phyloP scores from a whole-genome alignment of 1,139 yeast species.

The Taphrina pruni region DNA sequence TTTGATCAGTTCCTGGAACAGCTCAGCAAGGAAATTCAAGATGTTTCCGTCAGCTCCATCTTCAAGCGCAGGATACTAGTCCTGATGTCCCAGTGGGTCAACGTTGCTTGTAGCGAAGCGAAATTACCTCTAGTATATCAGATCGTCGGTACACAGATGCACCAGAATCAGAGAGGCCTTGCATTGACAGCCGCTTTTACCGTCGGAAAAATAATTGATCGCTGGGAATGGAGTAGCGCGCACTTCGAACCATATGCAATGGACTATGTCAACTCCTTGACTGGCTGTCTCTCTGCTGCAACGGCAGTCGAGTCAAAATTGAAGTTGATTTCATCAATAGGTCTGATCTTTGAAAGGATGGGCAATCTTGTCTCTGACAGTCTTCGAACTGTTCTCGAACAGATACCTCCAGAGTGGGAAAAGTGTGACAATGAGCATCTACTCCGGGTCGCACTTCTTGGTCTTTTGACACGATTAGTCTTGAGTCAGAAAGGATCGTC shows the following conservation, averaged over 20 bases:
- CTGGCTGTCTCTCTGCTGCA: conserved; percentile 55
- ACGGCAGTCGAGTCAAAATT: conserved; percentile 74
- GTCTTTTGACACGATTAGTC: conserved; percentile 70
- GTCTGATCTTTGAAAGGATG: conserved; percentile 67
- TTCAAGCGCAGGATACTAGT: conserved; percentile 77
- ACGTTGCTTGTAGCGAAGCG: conserved; percentile 65
- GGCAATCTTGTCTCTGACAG: conserved; percentile 47
- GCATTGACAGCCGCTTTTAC: conserved; percentile 73
- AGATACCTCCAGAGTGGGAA: conserved; percentile 81
- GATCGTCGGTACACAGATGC: conserved; percentile 59
- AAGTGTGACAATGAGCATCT: conserved; percentile 65
- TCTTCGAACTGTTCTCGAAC: conserved; percentile 59
- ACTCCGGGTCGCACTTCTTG: conserved; percentile 68
- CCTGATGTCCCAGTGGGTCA: conserved; percentile 80
- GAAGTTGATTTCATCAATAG: conserved; percentile 68
- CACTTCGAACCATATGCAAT: conserved; percentile 66
- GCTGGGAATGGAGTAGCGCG: conserved; percentile 79
- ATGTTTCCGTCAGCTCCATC: conserved; percentile 52
- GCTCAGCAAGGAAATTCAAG: conserved; percentile 59
- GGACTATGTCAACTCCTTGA: conserved; percentile 52
- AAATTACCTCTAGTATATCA: conserved; percentile 67
- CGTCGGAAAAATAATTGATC: conserved; percentile 71
- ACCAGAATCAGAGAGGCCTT: conserved; percentile 62
- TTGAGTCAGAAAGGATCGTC: conserved; percentile 70
- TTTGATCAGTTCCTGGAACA: conserved; percentile 66